phyloP scores from a whole-genome alignment of 192 early-diverging fungal genomes.

The Paraglomus brasilianum region DNA sequence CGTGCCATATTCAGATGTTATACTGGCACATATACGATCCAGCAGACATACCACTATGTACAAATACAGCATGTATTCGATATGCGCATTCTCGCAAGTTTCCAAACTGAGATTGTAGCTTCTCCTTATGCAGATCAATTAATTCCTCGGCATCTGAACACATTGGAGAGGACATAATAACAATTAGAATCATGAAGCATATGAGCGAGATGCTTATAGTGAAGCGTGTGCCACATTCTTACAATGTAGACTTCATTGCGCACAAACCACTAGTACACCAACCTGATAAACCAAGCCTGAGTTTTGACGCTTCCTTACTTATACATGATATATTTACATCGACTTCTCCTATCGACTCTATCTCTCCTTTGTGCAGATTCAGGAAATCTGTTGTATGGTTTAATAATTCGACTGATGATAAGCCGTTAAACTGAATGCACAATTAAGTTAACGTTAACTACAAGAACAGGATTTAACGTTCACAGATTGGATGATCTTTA shows the following conservation, averaged over 20 bases:
- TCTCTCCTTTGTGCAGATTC: background rate
- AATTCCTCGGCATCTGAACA: constrained; percentile 20
- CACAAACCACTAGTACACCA: no score
- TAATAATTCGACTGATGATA: constrained; percentile 6
- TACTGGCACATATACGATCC: background rate
- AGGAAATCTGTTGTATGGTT: constrained; percentile 11
- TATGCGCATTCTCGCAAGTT: constrained; percentile 50
- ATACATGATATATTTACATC: background rate
- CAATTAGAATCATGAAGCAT: no score
- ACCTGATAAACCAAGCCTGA: no score
- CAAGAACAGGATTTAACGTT: background rate
- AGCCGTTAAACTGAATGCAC: background rate
- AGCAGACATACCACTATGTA: constrained; percentile 56
- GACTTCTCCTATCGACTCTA: background rate
- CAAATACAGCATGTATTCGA: constrained; percentile 74
- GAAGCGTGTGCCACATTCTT: no score
- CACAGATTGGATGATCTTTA: background rate
- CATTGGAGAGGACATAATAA: no score
- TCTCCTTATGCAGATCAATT: constrained; percentile 21
- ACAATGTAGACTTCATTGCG: no score
- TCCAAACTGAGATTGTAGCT: constrained; percentile 39
- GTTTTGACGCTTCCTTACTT: no score
- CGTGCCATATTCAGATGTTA: background rate
- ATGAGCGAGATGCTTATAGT: no score
- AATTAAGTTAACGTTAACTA: background rate